phyloP scores from a whole-genome alignment of 2,329 filamentous ascomycete species.

The Neonectria ditissima region DNA sequence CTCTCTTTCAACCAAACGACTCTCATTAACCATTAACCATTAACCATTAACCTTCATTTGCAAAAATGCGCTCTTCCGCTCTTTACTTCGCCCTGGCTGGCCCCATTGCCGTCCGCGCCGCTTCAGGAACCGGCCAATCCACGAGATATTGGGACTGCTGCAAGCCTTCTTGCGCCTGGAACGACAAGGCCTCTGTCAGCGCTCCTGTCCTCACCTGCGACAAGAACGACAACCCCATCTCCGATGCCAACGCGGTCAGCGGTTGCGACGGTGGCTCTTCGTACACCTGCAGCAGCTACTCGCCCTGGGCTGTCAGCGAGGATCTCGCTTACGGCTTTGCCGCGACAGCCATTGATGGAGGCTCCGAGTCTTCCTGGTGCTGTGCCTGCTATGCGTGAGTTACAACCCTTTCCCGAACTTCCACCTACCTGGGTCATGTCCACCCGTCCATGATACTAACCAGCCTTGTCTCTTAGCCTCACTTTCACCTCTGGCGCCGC shows the following conservation, averaged over 20 bases:
- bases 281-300: conserved; percentile 72
- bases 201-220: conserved; percentile 66
- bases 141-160: conserved; percentile 74
- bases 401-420: not conserved
- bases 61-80: conserved; percentile 41
- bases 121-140: conserved; percentile 45
- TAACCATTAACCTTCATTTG: conserved; percentile 11
- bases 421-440: not conserved
- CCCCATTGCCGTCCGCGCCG: conserved; percentile 41
- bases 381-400: conserved; percentile 71
- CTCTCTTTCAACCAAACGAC: conserved; percentile 34
- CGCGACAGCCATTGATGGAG: conserved; percentile 67
- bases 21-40: conserved; percentile 33
- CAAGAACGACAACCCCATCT: conserved; percentile 65
- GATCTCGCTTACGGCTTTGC: conserved; percentile 73
- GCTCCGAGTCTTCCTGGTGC: conserved; percentile 71
- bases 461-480: conserved; percentile 47
- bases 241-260: conserved; percentile 59
- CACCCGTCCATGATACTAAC: not conserved
- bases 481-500: conserved; percentile 64
- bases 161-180: conserved; percentile 75
- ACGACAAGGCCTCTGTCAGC: conserved; percentile 65
- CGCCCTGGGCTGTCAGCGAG: conserved; percentile 71
- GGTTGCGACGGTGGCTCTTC: conserved; percentile 70
- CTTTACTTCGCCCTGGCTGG: conserved; percentile 38